Conservation (phyloP, 1,284 basidiomycete species). For the Irpex lacteus region DNA sequence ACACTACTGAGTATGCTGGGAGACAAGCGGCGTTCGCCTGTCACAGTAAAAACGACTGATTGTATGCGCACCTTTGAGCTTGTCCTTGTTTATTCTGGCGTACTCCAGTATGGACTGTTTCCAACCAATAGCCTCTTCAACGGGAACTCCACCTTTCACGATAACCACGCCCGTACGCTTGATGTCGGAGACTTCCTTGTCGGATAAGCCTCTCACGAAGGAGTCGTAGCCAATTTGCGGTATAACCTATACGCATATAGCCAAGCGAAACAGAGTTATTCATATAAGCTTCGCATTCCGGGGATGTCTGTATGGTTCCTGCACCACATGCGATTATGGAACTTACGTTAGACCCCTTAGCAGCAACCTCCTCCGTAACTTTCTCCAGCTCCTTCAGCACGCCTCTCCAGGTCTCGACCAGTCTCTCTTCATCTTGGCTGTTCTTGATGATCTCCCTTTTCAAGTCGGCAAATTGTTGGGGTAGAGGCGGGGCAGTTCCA, state of each 20-base stretch:
- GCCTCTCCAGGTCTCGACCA: constrained; percentile 5
- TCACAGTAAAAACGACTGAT: too few species aligned
- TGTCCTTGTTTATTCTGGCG: constrained; percentile 46
- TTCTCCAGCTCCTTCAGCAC: constrained; percentile 4
- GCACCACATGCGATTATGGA: too few species aligned
- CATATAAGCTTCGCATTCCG: not conserved
- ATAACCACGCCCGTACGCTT: constrained; percentile 59
- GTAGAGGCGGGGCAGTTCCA: constrained; percentile 1
- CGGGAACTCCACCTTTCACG: constrained; percentile 55
- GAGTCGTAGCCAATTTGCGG: constrained; percentile 52
- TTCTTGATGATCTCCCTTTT: constrained; percentile 2
- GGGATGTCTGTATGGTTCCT: too few species aligned
- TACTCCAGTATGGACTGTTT: constrained; percentile 58
- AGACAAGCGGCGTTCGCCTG: too few species aligned
- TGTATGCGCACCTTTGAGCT: constrained; percentile 42
- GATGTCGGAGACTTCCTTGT: constrained; percentile 41
- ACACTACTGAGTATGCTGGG: not conserved
- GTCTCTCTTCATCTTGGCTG: not conserved
- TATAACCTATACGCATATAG: constrained; percentile 42
- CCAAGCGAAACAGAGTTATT: not conserved
- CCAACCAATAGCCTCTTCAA: constrained; percentile 62
- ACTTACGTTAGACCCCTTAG: constrained; percentile 1
- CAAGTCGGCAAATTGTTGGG: constrained; percentile 3
- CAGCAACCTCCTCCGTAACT: constrained; percentile 2
- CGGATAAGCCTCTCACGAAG: constrained; percentile 40